These are phyloP conservation scores for Castanopsis chinensis DNA, from an alignment of 306 rosid species.

Conservation along the genomic window DNA sequence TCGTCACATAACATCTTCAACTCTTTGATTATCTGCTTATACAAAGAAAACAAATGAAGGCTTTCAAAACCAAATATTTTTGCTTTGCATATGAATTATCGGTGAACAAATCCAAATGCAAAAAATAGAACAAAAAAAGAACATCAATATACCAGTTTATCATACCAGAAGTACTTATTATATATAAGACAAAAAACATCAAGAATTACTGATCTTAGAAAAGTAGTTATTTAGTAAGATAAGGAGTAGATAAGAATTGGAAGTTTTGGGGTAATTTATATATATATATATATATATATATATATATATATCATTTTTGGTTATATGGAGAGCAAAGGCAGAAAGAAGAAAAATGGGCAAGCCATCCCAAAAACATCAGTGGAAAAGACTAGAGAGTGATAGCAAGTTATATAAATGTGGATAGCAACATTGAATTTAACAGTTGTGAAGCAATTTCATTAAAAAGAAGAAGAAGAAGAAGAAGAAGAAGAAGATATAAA, in stretches of 20 bases:
- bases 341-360: background rate
- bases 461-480: background rate
- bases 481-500: no score
- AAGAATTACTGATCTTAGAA: no score
- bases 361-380: background rate
- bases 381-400: background rate
- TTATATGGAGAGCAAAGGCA: background rate
- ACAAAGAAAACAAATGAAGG: background rate
- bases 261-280: no score
- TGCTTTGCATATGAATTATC: background rate
- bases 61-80: background rate
- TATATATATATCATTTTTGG: background rate
- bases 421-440: background rate
- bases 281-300: no score
- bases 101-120: background rate
- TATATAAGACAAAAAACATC: no score
- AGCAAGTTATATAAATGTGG: background rate
- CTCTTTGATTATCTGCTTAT: constrained; percentile 39
- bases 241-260: no score
- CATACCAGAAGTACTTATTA: no score
- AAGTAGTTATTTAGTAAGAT: no score
- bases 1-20: constrained; percentile 44
- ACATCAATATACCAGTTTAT: no score
- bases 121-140: background rate
- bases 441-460: background rate